Conservation (phyloP, 495 filamentous ascomycete genomes). For the Pyronema omphalodes region DNA sequence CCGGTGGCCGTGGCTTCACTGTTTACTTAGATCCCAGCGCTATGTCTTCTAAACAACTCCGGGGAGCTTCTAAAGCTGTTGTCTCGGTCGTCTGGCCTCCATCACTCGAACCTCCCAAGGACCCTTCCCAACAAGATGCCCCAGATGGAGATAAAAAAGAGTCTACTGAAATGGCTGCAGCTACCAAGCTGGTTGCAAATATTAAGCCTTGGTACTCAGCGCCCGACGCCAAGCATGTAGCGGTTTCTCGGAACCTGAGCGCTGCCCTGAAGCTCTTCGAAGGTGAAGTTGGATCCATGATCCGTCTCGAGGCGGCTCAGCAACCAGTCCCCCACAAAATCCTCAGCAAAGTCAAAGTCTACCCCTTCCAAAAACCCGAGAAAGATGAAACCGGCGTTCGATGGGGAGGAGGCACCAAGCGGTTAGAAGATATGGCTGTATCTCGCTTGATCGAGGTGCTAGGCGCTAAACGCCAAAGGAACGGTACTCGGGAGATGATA, state of each 20-base stretch:
- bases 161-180: slow-evolving; percentile 21
- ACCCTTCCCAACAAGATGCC: slow-evolving; percentile 49
- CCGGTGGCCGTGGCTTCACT: slow-evolving; percentile 38
- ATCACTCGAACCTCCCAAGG: slow-evolving; percentile 52
- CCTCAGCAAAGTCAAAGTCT: slow-evolving; percentile 45
- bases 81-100: slow-evolving; percentile 67
- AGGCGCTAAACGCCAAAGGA: slow-evolving; percentile 43
- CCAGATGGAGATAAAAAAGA: slow-evolving; percentile 37
- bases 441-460: slow-evolving; percentile 18
- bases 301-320: slow-evolving; percentile 63
- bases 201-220: slow-evolving; percentile 68
- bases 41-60: slow-evolving; percentile 45
- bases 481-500: slow-evolving; percentile 22
- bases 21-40: slow-evolving; percentile 49
- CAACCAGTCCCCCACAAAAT: slow-evolving; percentile 35
- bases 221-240: slow-evolving; percentile 57
- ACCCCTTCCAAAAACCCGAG: slow-evolving; percentile 47
- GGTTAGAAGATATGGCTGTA: slow-evolving; percentile 21
- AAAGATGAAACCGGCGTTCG: slow-evolving; percentile 46
- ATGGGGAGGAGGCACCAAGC: slow-evolving; percentile 73
- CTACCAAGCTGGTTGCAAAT: slow-evolving; percentile 56
- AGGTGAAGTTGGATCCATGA: slow-evolving; percentile 71
- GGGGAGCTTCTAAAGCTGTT: slow-evolving; percentile 50
- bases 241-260: slow-evolving; percentile 59
- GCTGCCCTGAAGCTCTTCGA: slow-evolving; percentile 42